Percentiles rank a stretch among this genome's conserved stretches.
Evolutionary conservation across 2,329 filamentous ascomycete species (phyloP).

Genomic region (Monosporascus sp.): DNA sequence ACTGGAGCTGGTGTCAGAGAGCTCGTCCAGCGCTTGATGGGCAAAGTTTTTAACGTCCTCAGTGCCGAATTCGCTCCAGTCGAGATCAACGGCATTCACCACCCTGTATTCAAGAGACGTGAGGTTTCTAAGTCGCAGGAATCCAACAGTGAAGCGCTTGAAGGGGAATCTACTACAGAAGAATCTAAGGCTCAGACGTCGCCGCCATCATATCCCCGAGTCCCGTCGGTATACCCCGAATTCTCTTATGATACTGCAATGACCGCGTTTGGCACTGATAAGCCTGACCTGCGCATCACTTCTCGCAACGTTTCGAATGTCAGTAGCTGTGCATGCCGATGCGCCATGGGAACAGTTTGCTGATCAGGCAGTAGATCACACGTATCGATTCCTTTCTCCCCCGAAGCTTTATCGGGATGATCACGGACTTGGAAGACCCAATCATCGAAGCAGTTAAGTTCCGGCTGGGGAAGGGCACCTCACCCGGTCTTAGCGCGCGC

Average conservation of each 20-base stretch:
- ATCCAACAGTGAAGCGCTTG: too few relatives aligned
- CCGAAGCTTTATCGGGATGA: slow-evolving; percentile 64
- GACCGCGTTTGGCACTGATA: slow-evolving; percentile 77
- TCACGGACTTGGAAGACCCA: slow-evolving; percentile 63
- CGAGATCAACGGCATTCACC: slow-evolving; percentile 20
- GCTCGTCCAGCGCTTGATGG: slow-evolving; percentile 45
- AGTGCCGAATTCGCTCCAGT: slow-evolving; percentile 33
- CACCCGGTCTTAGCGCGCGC: slow-evolving; percentile 34
- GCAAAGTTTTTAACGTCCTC: slow-evolving; percentile 46
- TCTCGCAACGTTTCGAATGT: slow-evolving; percentile 45
- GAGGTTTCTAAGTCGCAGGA: not conserved
- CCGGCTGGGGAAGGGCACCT: slow-evolving; percentile 38
- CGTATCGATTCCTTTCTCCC: slow-evolving; percentile 59
- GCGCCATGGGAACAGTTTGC: too few relatives aligned
- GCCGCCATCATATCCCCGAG: not conserved
- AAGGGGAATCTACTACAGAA: too few relatives aligned
- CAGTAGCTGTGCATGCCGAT: slow-evolving; percentile 14
- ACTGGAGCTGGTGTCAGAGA: slow-evolving; percentile 65
- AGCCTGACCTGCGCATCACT: slow-evolving; percentile 76
- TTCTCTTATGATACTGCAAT: slow-evolving; percentile 70
- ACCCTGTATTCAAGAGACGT: slow-evolving; percentile 2
- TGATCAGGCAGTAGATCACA: slow-evolving; percentile 46
- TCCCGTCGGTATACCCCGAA: not conserved
- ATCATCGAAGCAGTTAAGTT: slow-evolving; percentile 72
- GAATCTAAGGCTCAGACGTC: too few relatives aligned